A percentile compares a stretch with the other conserved stretches of the same genome.
Evolutionary conservation across 345 rosid species (phyloP).

Genomic region (rapeseed (Brassica napus)): DNA sequence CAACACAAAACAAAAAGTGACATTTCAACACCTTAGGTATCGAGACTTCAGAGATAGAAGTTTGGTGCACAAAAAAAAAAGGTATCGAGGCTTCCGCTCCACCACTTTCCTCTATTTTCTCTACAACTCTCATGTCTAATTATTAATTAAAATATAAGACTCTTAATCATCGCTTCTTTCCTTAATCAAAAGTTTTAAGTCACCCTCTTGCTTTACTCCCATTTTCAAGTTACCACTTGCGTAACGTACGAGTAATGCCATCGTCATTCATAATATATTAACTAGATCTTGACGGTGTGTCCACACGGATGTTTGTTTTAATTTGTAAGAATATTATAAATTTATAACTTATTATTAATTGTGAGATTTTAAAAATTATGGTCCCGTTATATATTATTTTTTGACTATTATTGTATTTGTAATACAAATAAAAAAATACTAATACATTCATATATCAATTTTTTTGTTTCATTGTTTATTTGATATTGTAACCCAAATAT

Average conservation of each 20-base stretch:
- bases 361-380: no score
- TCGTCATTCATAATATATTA: conserved; percentile 27
- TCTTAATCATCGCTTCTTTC: conserved; percentile 20
- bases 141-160: conserved; percentile 19
- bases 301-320: no score
- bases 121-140: conserved; percentile 13
- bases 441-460: no score
- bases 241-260: conserved; percentile 40
- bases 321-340: no score
- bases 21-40: conserved; percentile 31
- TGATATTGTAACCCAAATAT: no score
- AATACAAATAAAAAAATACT: no score
- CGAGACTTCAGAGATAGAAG: conserved; percentile 3
- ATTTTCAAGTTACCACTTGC: conserved; percentile 36
- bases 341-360: no score
- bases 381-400: no score
- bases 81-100: conserved; percentile 22
- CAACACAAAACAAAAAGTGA: conserved; percentile 9
- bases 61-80: neutral
- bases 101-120: conserved; percentile 23
- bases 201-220: conserved; percentile 32
- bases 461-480: no score
- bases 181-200: conserved; percentile 25
- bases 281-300: no score
- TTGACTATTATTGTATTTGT: no score